Evolutionary conservation across 164 flowering plant genomes (phyloP), one percentile per base, ranked within the genome.

Genomic region (Nymphaea thermarum): DNA sequence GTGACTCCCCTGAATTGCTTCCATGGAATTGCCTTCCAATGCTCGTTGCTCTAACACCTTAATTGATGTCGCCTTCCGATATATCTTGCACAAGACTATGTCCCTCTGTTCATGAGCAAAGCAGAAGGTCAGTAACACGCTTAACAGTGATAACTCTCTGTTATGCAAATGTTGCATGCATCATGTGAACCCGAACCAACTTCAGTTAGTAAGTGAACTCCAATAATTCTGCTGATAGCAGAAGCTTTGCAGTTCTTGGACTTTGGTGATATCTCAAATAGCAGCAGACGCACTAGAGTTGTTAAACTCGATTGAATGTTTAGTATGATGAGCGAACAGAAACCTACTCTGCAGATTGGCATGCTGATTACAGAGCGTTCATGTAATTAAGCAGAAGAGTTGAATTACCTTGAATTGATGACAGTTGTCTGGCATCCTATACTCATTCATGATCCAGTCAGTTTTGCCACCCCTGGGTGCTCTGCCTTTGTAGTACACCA

Each of bases 381-480:
- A 43, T 10, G 53, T 25, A 25, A 1, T 25, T 25, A 25, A 25
- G 36, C 36, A 25, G 36, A 25, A 25, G 36, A 25, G 36, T 0
- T 25, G 36, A 25, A 25, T 25, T 71, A 76, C 82, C 79, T 79
- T 76, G 6, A 72, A 74, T 3, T 44, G 12, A 55, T 67, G 59
- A 51, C 45, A 70, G 47, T 63, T 47, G 15, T 76, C 74, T 2
- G 79, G 82, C 75, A 74, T 57, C 42, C 82, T 59, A 41, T 86
- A 93, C 69, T 93, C 98, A 63, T 89, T 91, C 98, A 93, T 93
- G 78, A 93, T 82, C 98, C 98, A 93, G 68, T 93, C 98, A 5
- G 97, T 93, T 68, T 83, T 93, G 79, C 53, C 60, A 3, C 97
- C 97, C 43, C 84, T 65, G 0, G 98, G 94, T 0, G 97, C 98